These are phyloP conservation scores for Neonectria sp. DNA, from an alignment of 2,329 filamentous ascomycete genomes.

Conservation along the genomic window DNA sequence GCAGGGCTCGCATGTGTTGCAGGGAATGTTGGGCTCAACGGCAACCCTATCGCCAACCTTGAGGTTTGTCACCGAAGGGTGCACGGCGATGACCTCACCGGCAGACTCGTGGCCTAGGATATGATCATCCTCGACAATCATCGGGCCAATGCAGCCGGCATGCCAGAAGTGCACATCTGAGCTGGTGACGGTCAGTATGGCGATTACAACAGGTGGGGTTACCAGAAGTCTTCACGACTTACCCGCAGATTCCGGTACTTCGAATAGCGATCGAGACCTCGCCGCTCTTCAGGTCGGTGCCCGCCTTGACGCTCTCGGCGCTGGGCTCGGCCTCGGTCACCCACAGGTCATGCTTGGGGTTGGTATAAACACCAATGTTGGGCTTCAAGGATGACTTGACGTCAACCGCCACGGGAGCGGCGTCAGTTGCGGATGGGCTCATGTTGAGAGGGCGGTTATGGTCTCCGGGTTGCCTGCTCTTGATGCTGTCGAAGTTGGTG, in stretches of 20 bases:
- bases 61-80: constrained; percentile 83
- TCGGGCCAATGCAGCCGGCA: constrained; percentile 93
- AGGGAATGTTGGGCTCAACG: constrained; percentile 95
- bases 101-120: constrained; percentile 96
- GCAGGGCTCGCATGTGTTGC: constrained; percentile 91
- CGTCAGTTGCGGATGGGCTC: constrained; percentile 54
- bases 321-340: constrained; percentile 84
- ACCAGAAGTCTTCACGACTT: constrained; percentile 46
- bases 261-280: constrained; percentile 92
- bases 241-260: constrained; percentile 97
- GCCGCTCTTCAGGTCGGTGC: constrained; percentile 79
- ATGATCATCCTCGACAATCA: constrained; percentile 91
- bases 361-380: constrained; percentile 97
- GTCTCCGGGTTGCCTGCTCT: constrained; percentile 29
- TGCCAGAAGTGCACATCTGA: constrained; percentile 99
- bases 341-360: constrained; percentile 93
- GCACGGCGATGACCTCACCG: constrained; percentile 85
- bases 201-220: constrained; percentile 16
- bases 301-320: constrained; percentile 80
- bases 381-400: constrained; percentile 68
- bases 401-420: constrained; percentile 40
- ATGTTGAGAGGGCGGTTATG: constrained; percentile 43
- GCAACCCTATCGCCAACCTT: constrained; percentile 92
- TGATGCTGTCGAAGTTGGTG: constrained; percentile 25
- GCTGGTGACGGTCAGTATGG: constrained; percentile 58